A percentile compares a stretch with the other conserved stretches of the same genome.
phyloP scores from a whole-genome alignment of 495 filamentous ascomycete genomes.

The Aspergillus bertholletiae region DNA sequence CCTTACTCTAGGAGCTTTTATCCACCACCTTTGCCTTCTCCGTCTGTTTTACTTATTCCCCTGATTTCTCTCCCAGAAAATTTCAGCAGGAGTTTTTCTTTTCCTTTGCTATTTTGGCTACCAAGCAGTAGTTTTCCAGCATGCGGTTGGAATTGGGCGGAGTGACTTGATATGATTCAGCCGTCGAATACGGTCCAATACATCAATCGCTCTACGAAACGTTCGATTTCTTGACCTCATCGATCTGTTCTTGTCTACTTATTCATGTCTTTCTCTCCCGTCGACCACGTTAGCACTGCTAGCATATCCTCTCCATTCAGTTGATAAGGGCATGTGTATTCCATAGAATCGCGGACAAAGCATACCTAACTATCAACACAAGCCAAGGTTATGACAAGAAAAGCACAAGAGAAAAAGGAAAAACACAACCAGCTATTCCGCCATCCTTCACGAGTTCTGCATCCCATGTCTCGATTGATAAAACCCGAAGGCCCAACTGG shows the following conservation, averaged over 20 bases:
- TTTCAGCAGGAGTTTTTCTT: conserved; percentile 1
- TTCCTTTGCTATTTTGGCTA: conserved; percentile 12
- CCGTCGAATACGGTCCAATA: conserved; percentile 20
- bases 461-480: not conserved
- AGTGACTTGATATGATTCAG: conserved; percentile 22
- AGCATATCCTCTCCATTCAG: not conserved
- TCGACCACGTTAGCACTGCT: not conserved
- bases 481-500: conserved; percentile 5
- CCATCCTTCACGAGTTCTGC: not conserved
- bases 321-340: conserved; percentile 7
- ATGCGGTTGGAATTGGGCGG: conserved; percentile 31
- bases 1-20: conserved; percentile 62
- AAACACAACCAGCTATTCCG: not conserved
- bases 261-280: not conserved
- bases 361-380: not conserved
- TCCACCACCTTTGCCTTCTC: conserved; percentile 6
- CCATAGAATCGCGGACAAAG: not conserved
- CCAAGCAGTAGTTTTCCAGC: conserved; percentile 36
- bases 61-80: conserved; percentile 6
- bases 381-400: not conserved
- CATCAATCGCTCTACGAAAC: conserved; percentile 30
- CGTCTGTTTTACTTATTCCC: conserved; percentile 12
- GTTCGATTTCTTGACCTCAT: conserved; percentile 11
- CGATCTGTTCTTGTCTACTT: conserved; percentile 6
- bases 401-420: not conserved